phyloP scores from a whole-genome alignment of 441 rosid species.

The Adansonia madagascariensis region DNA sequence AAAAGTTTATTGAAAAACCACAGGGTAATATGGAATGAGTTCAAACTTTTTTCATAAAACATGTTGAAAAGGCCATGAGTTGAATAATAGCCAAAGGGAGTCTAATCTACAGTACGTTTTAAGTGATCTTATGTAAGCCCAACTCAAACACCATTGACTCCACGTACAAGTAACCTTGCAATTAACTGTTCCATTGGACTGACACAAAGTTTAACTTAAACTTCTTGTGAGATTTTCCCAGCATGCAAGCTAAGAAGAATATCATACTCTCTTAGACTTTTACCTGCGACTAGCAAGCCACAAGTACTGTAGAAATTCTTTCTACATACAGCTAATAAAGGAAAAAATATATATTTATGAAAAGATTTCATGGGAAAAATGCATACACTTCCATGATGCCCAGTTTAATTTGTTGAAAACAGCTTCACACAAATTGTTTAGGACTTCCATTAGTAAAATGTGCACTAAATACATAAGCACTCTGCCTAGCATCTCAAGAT shows the following conservation, averaged over 20 bases:
- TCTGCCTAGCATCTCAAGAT: slow-evolving; percentile 49
- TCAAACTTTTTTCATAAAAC: not conserved
- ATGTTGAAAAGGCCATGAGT: not conserved
- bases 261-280: slow-evolving; percentile 7
- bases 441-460: not conserved
- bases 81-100: not conserved
- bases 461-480: slow-evolving; percentile 29
- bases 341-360: not conserved
- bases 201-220: not conserved
- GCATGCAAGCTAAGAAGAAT: not conserved
- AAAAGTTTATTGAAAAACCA: not conserved
- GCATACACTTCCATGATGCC: slow-evolving; percentile 33
- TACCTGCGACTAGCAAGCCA: slow-evolving; percentile 18
- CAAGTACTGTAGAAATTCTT: slow-evolving; percentile 13
- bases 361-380: slow-evolving; percentile 22
- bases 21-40: not conserved
- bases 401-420: slow-evolving; percentile 29
- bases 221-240: not conserved
- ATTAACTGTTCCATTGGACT: not conserved
- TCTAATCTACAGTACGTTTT: not conserved
- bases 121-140: not conserved
- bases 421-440: slow-evolving; percentile 27
- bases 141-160: not conserved
- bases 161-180: not conserved
- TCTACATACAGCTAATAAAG: slow-evolving; percentile 3